Conservation (phyloP, 2,329 filamentous ascomycete species). For the Gaeumannomyces tritici region DNA sequence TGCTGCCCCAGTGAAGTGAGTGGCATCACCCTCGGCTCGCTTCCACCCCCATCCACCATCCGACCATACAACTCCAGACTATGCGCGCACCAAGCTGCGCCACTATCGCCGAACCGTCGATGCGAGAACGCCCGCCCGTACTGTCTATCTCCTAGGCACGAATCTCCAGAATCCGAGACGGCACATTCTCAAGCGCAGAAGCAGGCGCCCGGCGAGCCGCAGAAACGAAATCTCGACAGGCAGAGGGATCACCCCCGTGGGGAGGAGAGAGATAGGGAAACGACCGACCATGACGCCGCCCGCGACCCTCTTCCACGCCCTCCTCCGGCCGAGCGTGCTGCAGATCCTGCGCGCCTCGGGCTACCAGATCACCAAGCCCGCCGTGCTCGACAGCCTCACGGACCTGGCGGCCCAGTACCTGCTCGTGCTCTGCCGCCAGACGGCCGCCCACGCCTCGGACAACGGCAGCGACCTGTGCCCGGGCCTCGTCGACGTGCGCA, state of each 20-base stretch:
- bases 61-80: neutral
- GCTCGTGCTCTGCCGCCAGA: slow-evolving; percentile 60
- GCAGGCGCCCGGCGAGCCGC: neutral
- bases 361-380: slow-evolving; percentile 73
- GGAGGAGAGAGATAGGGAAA: too few relatives aligned
- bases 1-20: neutral
- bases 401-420: slow-evolving; percentile 81
- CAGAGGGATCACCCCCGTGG: neutral
- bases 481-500: slow-evolving; percentile 67
- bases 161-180: neutral
- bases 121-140: neutral
- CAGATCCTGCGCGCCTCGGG: slow-evolving; percentile 88
- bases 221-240: neutral
- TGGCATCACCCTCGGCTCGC: neutral
- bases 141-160: neutral
- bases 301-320: slow-evolving; percentile 53
- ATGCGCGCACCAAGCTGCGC: neutral
- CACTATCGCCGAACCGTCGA: neutral
- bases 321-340: slow-evolving; percentile 77
- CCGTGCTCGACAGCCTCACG: slow-evolving; percentile 78
- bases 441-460: slow-evolving; percentile 60
- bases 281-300: slow-evolving; percentile 30
- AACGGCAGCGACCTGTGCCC: slow-evolving; percentile 56
- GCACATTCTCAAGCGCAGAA: neutral
- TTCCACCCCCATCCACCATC: neutral